A percentile compares a stretch with the other conserved stretches of the same genome.
Conservation (phyloP, 495 filamentous ascomycete species). For the Cercophora scortea region DNA sequence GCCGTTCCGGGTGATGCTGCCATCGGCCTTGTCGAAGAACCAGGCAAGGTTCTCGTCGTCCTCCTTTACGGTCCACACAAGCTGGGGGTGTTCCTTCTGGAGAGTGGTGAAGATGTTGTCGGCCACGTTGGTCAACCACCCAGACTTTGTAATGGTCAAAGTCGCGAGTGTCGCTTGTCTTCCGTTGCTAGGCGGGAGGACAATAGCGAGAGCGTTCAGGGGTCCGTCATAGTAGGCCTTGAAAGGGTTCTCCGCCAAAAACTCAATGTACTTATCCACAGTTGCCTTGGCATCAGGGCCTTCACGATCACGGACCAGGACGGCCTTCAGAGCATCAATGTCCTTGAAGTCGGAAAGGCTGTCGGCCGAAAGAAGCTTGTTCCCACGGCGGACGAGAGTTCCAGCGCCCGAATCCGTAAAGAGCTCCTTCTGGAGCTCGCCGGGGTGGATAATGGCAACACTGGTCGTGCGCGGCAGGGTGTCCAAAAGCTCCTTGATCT, state of each 20-base stretch:
- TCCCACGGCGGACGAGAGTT: constrained; percentile 87
- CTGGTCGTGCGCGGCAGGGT: constrained; percentile 85
- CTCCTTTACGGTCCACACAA: constrained; percentile 95
- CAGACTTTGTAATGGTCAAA: constrained; percentile 90
- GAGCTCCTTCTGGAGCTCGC: constrained; percentile 88
- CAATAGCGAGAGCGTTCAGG: constrained; percentile 95
- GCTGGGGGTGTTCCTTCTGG: constrained; percentile 83
- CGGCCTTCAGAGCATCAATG: constrained; percentile 66
- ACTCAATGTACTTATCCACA: constrained; percentile 79
- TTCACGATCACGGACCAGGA: constrained; percentile 78
- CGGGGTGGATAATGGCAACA: constrained; percentile 95
- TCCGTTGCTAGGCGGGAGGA: constrained; percentile 58
- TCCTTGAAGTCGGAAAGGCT: constrained; percentile 75
- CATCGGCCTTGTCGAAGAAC: constrained; percentile 98
- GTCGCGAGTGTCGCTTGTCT: constrained; percentile 75
- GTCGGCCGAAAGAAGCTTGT: constrained; percentile 73
- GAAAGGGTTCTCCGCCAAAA: constrained; percentile 68
- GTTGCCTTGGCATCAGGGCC: constrained; percentile 74
- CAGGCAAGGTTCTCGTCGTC: constrained; percentile 96
- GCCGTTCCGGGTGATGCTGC: constrained; percentile 74
- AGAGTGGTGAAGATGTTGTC: constrained; percentile 94
- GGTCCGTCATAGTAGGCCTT: constrained; percentile 92
- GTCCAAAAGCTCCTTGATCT: constrained; percentile 89
- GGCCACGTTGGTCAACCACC: constrained; percentile 93
- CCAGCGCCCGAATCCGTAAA: constrained; percentile 96